Percentiles rank a stretch among this genome's conserved stretches.
phyloP scores from a whole-genome alignment of 805 yeast genomes.

The Ogataea nitratoaversa region DNA sequence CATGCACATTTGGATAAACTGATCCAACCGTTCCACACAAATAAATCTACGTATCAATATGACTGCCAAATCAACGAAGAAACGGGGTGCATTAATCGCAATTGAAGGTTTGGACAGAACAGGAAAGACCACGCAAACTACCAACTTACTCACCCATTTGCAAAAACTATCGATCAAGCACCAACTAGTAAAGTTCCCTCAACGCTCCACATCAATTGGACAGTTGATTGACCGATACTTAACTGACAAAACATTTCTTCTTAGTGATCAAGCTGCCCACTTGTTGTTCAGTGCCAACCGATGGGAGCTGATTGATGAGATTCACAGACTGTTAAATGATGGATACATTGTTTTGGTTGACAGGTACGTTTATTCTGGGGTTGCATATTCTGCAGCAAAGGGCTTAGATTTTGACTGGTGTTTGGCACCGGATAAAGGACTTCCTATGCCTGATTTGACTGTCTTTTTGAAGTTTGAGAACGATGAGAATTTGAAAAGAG shows the following conservation, averaged over 20 bases:
- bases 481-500: conserved; percentile 45
- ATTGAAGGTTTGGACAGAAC: conserved; percentile 94
- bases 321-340: conserved; percentile 38
- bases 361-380: conserved; percentile 88
- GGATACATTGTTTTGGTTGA: conserved; percentile 73
- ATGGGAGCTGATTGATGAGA: conserved; percentile 70
- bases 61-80: conserved; percentile 4
- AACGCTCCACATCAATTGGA: conserved; percentile 81
- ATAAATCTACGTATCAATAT: not conserved
- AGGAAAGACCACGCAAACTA: conserved; percentile 87
- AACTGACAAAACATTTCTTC: conserved; percentile 39
- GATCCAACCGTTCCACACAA: not conserved
- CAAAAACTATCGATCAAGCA: conserved; percentile 31
- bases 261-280: conserved; percentile 81
- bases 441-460: conserved; percentile 83
- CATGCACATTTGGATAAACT: no score
- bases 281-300: conserved; percentile 87
- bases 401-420: conserved; percentile 76
- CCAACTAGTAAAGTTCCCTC: conserved; percentile 75
- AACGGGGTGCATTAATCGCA: conserved; percentile 69
- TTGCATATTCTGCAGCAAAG: conserved; percentile 89
- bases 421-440: conserved; percentile 70
- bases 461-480: conserved; percentile 65
- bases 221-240: conserved; percentile 70
- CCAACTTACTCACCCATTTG: conserved; percentile 31